Base-by-base conservation (phyloP, 257 asterid species). In the Solanum ahanhuiri region DNA sequence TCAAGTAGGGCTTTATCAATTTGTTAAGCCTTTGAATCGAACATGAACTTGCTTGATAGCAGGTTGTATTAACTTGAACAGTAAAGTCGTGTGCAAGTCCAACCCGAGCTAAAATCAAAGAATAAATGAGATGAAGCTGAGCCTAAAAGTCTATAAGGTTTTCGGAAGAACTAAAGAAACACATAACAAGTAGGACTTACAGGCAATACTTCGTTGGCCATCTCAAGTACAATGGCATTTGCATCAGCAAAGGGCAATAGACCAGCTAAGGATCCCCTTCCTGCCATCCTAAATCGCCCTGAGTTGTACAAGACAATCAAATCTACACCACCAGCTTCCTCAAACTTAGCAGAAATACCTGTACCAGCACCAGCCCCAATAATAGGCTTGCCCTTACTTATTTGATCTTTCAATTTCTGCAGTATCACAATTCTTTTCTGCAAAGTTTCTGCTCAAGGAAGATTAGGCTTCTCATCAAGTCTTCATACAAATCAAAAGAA, bases 341-440 rank as follows among this genome's bases (percentile, higher is more conserved):
- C 99, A 92, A 96, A 95, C 92, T 96, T 96, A 33, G 99, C 98
- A 30, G 99, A 96, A 88, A 96, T 96, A 90, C 99, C 98, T 39
- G 99, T 95, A 84, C 99, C 98, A 15, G 98, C 99, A n/a, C 99
- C 99, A 86, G 98, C 98, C 81, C 98, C 99, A 86, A 96, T 92
- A 77, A 96, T 90, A 45, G 99, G 99, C 84, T 91, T 93, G 33
- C 97, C 96, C 92, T 88, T 90, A 33, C 87, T 89, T 88, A 96
- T 94, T 87, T 94, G 95, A 88, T 91, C 81, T 90, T 90, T 95
- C 90, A 96, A 87, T 86, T 84, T 90, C 91, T 89, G 93, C 73
- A 96, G 89, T 88, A 95, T 88, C 77, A 71, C 86, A 30, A 79
- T 92, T 60, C 97, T 94, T 89, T 91, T 90, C 86, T 87, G 90